Conservation (phyloP, 345 rosid species). For the Rhizophora mangle region DNA sequence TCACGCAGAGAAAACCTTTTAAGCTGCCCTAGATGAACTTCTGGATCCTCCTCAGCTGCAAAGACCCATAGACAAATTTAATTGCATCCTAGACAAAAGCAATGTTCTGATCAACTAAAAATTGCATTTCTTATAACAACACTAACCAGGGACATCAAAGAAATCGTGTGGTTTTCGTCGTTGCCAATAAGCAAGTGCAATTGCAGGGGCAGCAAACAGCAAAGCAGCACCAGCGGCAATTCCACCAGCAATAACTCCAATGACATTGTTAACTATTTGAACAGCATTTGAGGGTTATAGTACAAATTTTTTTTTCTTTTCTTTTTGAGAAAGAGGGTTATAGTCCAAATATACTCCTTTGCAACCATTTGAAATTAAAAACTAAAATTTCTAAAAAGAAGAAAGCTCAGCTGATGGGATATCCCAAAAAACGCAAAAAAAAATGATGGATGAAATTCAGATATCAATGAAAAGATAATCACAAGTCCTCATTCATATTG, state of each 20-base stretch:
- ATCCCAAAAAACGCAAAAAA: too few species aligned
- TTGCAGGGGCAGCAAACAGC: conserved; percentile 88
- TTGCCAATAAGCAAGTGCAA: conserved; percentile 73
- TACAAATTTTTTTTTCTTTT: too few species aligned
- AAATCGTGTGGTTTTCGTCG: conserved; percentile 79
- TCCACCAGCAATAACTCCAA: conserved; percentile 93
- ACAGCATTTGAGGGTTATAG: conserved; percentile 14
- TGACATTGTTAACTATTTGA: conserved; percentile 51
- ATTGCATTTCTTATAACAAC: not conserved
- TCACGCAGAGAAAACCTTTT: conserved; percentile 84
- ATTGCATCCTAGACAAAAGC: not conserved
- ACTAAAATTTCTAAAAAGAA: too few species aligned
- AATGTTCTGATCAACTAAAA: conserved; percentile 6
- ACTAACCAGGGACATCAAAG: conserved; percentile 94
- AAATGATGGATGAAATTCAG: too few species aligned
- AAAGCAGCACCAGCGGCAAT: conserved; percentile 97
- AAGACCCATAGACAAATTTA: conserved; percentile 15
- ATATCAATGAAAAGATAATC: not conserved
- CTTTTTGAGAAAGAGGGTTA: too few species aligned
- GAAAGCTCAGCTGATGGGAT: too few species aligned
- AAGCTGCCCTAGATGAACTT: conserved; percentile 88
- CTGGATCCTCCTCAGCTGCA: conserved; percentile 97
- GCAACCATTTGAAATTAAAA: too few species aligned
- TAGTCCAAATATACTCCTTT: too few species aligned
- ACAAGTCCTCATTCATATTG: not conserved